Evolutionary conservation across 768 basidiomycete genomes (phyloP).

Genomic region (Collybia sp.): DNA sequence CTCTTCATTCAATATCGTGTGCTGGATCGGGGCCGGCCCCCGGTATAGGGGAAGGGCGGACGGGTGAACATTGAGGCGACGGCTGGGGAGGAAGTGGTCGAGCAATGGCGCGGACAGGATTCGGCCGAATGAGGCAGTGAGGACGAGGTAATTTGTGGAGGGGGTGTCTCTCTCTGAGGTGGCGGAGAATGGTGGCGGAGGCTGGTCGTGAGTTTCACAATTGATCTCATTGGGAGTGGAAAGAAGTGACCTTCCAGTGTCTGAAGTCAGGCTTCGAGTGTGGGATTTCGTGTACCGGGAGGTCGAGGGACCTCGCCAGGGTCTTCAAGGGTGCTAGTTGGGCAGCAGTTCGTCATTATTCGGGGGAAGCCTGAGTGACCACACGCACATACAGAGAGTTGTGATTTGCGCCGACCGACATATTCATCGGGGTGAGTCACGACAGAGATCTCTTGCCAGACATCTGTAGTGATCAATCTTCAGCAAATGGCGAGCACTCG

Average conservation of each 20-base stretch:
- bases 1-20: no score
- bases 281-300: constrained; percentile 63
- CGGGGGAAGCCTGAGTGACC: not conserved
- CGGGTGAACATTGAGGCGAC: constrained; percentile 84
- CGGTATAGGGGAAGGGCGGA: constrained; percentile 83
- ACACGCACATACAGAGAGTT: no score
- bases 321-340: constrained; percentile 64
- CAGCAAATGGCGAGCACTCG: constrained; percentile 9
- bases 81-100: constrained; percentile 47
- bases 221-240: no score
- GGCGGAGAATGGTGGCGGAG: constrained; percentile 32
- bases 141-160: constrained; percentile 49
- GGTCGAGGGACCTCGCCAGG: constrained; percentile 44
- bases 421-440: constrained; percentile 71
- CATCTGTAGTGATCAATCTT: constrained; percentile 45
- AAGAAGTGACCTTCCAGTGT: constrained; percentile 56
- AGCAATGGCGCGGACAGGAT: constrained; percentile 68
- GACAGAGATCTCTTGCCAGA: constrained; percentile 68
- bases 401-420: no score
- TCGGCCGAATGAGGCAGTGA: constrained; percentile 91
- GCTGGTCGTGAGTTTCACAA: no score
- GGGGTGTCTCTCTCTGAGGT: no score
- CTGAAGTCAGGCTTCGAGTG: constrained; percentile 55
- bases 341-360: not conserved
- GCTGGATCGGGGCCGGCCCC: no score